A percentile compares a stretch with the other conserved stretches of the same genome.
These are phyloP conservation scores for Rutidosis leptorrhynchoides DNA, from an alignment of 129 eudicot species.

Conservation along the genomic window DNA sequence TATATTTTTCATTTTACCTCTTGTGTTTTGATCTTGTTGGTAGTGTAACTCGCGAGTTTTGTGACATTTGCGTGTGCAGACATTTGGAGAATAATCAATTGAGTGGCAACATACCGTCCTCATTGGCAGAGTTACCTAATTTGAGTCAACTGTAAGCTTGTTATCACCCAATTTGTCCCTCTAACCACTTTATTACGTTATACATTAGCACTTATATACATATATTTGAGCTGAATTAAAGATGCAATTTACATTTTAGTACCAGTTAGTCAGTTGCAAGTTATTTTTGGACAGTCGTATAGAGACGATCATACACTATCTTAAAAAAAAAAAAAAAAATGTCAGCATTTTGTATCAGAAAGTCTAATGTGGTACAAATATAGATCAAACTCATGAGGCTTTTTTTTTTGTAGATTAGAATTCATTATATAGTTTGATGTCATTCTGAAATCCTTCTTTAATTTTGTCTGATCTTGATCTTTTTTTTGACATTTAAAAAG, in stretches of 20 bases:
- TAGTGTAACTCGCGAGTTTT: constrained; percentile 17
- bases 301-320: not conserved
- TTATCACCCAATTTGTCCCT: constrained; percentile 2
- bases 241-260: not conserved
- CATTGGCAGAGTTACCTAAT: constrained; percentile 61
- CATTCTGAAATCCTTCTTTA: not conserved
- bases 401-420: not conserved
- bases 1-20: not conserved
- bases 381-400: not conserved
- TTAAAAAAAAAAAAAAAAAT: too few species aligned
- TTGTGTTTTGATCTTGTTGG: constrained; percentile 10
- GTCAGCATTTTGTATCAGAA: not conserved
- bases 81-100: constrained; percentile 89
- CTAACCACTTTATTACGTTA: not conserved
- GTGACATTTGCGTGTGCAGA: constrained; percentile 34
- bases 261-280: not conserved
- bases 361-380: not conserved
- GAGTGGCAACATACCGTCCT: constrained; percentile 70
- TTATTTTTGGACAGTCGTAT: not conserved
- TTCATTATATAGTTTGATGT: not conserved
- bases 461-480: not conserved
- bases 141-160: constrained; percentile 78
- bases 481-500: not conserved
- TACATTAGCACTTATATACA: not conserved
- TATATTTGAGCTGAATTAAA: not conserved